These are phyloP conservation scores for Acanthochlamys bracteata DNA, from an alignment of 106 monocot genomes.

Conservation along the genomic window DNA sequence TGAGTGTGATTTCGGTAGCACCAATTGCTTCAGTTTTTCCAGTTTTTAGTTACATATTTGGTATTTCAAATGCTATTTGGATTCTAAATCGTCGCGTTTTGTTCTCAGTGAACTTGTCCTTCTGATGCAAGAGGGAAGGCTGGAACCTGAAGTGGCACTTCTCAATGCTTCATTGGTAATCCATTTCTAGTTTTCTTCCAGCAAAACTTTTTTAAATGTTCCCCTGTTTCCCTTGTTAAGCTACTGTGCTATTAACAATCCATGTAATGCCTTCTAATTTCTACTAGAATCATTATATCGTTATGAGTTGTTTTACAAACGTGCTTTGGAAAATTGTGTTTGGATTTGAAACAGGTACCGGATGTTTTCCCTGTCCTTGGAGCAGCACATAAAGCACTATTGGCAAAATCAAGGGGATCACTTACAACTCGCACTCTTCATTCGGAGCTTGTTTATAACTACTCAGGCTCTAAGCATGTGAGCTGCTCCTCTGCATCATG, in stretches of 20 bases:
- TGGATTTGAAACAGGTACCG: conserved; percentile 42
- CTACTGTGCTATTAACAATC: too few species aligned
- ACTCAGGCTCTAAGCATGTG: conserved; percentile 84
- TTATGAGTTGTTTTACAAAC: too few species aligned
- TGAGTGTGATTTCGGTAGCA: too few species aligned
- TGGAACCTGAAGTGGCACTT: conserved; percentile 80
- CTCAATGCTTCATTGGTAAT: conserved; percentile 79
- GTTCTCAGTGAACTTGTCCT: conserved; percentile 66
- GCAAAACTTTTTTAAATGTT: too few species aligned
- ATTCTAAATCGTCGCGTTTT: neutral
- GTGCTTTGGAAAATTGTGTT: too few species aligned
- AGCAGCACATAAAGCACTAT: conserved; percentile 77
- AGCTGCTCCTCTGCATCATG: neutral
- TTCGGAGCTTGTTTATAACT: conserved; percentile 89
- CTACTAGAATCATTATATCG: too few species aligned
- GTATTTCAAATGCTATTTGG: neutral
- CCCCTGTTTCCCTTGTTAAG: too few species aligned
- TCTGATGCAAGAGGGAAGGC: conserved; percentile 57
- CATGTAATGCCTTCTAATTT: too few species aligned
- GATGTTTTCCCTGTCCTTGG: conserved; percentile 85
- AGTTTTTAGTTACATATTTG: too few species aligned
- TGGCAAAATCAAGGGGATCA: conserved; percentile 65
- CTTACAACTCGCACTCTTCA: conserved; percentile 80
- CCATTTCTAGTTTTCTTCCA: too few species aligned
- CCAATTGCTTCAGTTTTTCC: too few species aligned